A percentile compares a stretch with the other conserved stretches of the same genome.
These are phyloP conservation scores for Brassica incana DNA, from an alignment of 345 rosid genomes.

Conservation along the genomic window DNA sequence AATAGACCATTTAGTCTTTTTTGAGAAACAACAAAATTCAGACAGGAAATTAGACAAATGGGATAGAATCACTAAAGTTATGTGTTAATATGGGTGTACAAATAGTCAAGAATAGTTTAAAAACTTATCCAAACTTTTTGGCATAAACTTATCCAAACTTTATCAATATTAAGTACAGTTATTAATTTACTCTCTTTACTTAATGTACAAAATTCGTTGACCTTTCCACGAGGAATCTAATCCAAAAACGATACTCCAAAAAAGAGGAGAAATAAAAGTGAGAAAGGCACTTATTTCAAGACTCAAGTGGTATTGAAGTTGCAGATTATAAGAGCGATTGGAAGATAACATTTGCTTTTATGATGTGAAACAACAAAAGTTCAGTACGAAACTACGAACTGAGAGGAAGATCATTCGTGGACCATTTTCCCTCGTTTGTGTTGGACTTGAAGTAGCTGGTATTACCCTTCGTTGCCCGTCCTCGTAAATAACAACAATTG, in stretches of 20 bases:
- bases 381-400: background rate
- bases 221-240: slow-evolving; percentile 6
- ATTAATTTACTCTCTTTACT: background rate
- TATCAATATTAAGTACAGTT: slow-evolving; percentile 11
- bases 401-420: background rate
- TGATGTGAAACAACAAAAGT: background rate
- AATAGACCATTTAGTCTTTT: background rate
- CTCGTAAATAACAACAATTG: background rate
- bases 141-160: background rate
- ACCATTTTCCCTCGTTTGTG: background rate
- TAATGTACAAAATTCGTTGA: slow-evolving; percentile 6
- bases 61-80: slow-evolving; percentile 2
- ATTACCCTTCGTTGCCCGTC: background rate
- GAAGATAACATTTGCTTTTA: background rate
- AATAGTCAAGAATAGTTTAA: slow-evolving; percentile 18
- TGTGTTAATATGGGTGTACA: background rate
- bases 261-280: slow-evolving; percentile 20
- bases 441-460: background rate
- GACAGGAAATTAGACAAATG: background rate
- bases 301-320: slow-evolving; percentile 1
- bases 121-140: slow-evolving; percentile 22
- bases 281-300: slow-evolving; percentile 15
- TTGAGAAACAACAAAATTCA: background rate
- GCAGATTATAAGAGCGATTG: background rate
- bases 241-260: slow-evolving; percentile 10